Evolutionary conservation across 805 yeast genomes (phyloP).

Genomic region (Candida easanensis): DNA sequence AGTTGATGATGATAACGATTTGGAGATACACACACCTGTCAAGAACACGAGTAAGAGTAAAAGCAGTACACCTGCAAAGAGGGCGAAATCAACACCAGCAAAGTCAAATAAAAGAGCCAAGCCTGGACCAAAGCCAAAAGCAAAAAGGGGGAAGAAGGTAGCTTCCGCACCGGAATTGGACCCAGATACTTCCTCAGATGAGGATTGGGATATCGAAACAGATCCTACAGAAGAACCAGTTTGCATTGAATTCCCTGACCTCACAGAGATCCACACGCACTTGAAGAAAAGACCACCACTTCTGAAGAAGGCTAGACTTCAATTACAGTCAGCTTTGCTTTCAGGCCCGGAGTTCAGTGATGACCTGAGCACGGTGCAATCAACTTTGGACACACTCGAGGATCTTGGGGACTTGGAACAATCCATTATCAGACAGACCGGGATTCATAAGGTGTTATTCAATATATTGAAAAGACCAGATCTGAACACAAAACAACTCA

Average conservation of each 20-base stretch:
- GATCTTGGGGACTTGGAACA: slow-evolving; percentile 25
- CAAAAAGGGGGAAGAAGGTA: slow-evolving; percentile 8
- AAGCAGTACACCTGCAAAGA: slow-evolving; percentile 16
- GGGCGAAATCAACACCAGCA: slow-evolving; percentile 13
- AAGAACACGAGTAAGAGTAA: slow-evolving; percentile 12
- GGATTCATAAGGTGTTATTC: slow-evolving; percentile 32
- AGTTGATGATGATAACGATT: slow-evolving; percentile 21
- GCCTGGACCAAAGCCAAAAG: slow-evolving; percentile 9
- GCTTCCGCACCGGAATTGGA: slow-evolving; percentile 13
- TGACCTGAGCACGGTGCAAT: slow-evolving; percentile 20
- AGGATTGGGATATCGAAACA: slow-evolving; percentile 24
- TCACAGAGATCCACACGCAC: slow-evolving; percentile 13
- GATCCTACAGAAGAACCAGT: slow-evolving; percentile 21
- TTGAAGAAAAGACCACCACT: slow-evolving; percentile 20
- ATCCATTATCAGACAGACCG: slow-evolving; percentile 31
- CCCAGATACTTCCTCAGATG: slow-evolving; percentile 26
- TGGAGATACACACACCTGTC: slow-evolving; percentile 5
- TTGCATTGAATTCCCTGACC: slow-evolving; percentile 17
- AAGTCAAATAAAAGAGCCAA: slow-evolving; percentile 12
- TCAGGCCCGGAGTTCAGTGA: slow-evolving; percentile 16
- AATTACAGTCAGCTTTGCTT: slow-evolving; percentile 21
- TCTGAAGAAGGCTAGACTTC: slow-evolving; percentile 30
- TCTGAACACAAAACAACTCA: slow-evolving; percentile 14
- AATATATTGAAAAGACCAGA: slow-evolving; percentile 37
- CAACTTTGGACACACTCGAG: slow-evolving; percentile 25